Evolutionary conservation across 805 yeast genomes (phyloP).

Genomic region (Alloascoidea hylecoeti): DNA sequence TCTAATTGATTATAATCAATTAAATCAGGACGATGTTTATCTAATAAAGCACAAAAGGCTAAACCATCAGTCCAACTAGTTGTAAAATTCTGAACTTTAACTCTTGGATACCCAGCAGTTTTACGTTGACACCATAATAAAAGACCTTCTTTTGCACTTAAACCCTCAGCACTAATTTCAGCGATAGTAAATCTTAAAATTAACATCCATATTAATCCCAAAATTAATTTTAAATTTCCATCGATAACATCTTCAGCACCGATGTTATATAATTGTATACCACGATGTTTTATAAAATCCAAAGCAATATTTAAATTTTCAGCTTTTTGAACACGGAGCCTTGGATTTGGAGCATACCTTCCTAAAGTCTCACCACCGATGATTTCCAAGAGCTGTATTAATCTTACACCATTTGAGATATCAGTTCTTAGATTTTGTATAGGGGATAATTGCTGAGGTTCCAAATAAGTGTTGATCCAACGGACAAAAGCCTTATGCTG

Average conservation of each 20-base stretch:
- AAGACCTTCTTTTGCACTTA: slow-evolving; percentile 26
- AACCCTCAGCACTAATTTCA: slow-evolving; percentile 22
- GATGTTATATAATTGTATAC: slow-evolving; percentile 19
- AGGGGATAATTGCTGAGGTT: slow-evolving; percentile 12
- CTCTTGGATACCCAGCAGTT: slow-evolving; percentile 21
- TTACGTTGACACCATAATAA: slow-evolving; percentile 40
- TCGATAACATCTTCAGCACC: slow-evolving; percentile 81
- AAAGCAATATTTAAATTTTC: slow-evolving; percentile 22
- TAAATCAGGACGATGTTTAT: slow-evolving; percentile 25
- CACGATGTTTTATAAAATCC: slow-evolving; percentile 19
- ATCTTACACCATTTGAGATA: slow-evolving; percentile 18
- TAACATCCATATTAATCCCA: slow-evolving; percentile 75
- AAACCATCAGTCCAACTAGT: slow-evolving; percentile 38
- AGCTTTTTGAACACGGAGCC: slow-evolving; percentile 20
- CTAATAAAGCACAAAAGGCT: slow-evolving; percentile 32
- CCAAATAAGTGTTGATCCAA: slow-evolving; percentile 22
- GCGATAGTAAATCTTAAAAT: slow-evolving; percentile 22
- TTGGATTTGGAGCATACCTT: slow-evolving; percentile 15
- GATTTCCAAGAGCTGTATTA: slow-evolving; percentile 21
- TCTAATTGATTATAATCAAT: slow-evolving; percentile 19
- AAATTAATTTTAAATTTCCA: slow-evolving; percentile 83
- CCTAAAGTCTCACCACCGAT: slow-evolving; percentile 21
- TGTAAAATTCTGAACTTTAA: slow-evolving; percentile 32
- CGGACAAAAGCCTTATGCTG: slow-evolving; percentile 23
- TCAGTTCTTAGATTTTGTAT: slow-evolving; percentile 14